Conservation (phyloP, 176 grass and related monocot genomes). For the Rhipidocladum racemiflorum region DNA sequence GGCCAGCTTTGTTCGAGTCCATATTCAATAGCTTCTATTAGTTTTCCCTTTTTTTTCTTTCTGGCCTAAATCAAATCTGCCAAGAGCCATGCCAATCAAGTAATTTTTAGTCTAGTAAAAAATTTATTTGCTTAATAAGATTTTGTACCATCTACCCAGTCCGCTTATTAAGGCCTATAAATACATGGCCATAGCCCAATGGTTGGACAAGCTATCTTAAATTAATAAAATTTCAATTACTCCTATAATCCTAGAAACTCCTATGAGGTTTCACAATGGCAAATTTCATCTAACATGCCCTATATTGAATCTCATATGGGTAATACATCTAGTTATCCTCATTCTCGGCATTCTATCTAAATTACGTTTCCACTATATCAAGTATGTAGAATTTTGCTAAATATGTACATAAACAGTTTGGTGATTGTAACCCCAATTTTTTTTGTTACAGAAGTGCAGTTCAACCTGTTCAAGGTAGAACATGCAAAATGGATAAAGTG, state of each 20-base stretch:
- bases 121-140: background rate
- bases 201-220: background rate
- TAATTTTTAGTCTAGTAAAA: background rate
- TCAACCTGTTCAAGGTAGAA: background rate
- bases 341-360: background rate
- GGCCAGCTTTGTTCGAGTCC: background rate
- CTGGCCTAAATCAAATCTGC: background rate
- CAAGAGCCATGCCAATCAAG: background rate
- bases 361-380: background rate
- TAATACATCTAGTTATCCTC: background rate
- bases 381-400: background rate
- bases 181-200: background rate
- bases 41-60: background rate
- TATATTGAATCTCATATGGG: background rate
- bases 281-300: background rate
- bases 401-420: background rate
- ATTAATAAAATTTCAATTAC: background rate
- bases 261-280: background rate
- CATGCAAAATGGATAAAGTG: background rate
- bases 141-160: background rate
- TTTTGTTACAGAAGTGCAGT: background rate
- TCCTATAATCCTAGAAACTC: background rate
- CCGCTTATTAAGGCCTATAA: background rate
- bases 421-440: background rate
- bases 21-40: background rate